A percentile compares a stretch with the other conserved stretches of the same genome.
These are phyloP conservation scores for Ustilago trichophora DNA, from an alignment of 1,284 basidiomycete genomes.

Conservation along the genomic window DNA sequence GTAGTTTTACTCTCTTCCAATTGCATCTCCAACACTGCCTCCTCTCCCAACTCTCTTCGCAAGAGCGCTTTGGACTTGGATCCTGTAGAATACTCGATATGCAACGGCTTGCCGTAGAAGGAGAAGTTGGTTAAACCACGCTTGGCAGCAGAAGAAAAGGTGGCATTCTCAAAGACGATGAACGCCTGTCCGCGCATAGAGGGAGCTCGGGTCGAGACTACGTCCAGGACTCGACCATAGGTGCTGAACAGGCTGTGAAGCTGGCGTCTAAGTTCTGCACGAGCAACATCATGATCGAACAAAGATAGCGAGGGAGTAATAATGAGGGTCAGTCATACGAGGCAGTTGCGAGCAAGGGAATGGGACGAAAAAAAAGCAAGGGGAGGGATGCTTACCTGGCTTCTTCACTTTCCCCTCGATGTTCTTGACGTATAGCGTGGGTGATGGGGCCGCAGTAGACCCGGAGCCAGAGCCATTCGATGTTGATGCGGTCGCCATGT, in stretches of 20 bases:
- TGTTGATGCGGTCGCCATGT: conserved; percentile 8
- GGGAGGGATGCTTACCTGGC: too few species aligned
- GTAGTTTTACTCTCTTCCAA: conserved; percentile 19
- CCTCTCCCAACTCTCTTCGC: conserved; percentile 46
- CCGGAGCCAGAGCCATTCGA: conserved; percentile 13
- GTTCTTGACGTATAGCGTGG: conserved; percentile 92
- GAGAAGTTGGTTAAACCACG: conserved; percentile 86
- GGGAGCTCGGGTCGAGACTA: conserved; percentile 86
- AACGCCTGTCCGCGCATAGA: conserved; percentile 96
- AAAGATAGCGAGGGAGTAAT: not conserved
- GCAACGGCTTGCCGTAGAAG: conserved; percentile 88
- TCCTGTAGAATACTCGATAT: conserved; percentile 81
- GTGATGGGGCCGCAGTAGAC: conserved; percentile 72
- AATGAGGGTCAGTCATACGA: too few species aligned
- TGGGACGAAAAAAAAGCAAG: too few species aligned
- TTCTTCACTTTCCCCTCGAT: conserved; percentile 94
- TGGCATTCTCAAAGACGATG: conserved; percentile 89
- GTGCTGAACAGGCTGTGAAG: conserved; percentile 90
- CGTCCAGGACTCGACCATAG: conserved; percentile 91
- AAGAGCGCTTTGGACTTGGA: conserved; percentile 81
- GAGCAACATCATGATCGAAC: too few species aligned
- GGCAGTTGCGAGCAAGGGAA: too few species aligned
- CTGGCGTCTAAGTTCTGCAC: conserved; percentile 80
- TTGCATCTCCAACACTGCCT: conserved; percentile 49
- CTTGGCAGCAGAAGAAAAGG: conserved; percentile 87